Conservation (phyloP, 148 eudicot species). For the Fagopyrum homotropicum region DNA sequence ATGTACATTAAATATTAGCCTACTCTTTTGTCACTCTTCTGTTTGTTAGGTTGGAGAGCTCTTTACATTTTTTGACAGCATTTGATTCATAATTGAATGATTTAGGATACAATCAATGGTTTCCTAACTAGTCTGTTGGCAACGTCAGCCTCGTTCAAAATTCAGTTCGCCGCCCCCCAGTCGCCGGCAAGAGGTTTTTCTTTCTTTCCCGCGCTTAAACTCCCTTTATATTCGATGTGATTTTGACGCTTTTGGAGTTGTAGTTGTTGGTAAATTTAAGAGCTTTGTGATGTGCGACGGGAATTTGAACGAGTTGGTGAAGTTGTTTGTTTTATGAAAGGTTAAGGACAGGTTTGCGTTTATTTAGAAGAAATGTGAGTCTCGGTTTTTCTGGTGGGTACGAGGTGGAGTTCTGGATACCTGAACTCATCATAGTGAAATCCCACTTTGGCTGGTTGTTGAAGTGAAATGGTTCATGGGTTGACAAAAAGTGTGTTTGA, state of each 20-base stretch:
- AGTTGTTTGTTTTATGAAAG: not conserved
- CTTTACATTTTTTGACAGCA: too few species aligned
- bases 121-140: too few species aligned
- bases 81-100: too few species aligned
- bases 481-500: not conserved
- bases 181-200: conserved; percentile 71
- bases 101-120: too few species aligned
- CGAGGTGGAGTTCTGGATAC: too few species aligned
- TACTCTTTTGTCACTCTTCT: too few species aligned
- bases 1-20: too few species aligned
- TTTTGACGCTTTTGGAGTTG: not conserved
- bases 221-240: not conserved
- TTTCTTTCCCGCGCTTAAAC: not conserved
- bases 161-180: conserved; percentile 44
- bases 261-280: not conserved
- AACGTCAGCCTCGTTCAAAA: conserved; percentile 29
- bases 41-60: too few species aligned
- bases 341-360: not conserved
- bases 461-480: too few species aligned
- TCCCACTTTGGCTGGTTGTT: not conserved
- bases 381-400: too few species aligned
- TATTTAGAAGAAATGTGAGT: not conserved
- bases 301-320: not conserved
- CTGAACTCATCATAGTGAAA: not conserved
- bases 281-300: not conserved